Percentiles rank a stretch among this genome's conserved stretches.
Conservation (phyloP, 345 rosid species). For the Physaria fendleri region DNA sequence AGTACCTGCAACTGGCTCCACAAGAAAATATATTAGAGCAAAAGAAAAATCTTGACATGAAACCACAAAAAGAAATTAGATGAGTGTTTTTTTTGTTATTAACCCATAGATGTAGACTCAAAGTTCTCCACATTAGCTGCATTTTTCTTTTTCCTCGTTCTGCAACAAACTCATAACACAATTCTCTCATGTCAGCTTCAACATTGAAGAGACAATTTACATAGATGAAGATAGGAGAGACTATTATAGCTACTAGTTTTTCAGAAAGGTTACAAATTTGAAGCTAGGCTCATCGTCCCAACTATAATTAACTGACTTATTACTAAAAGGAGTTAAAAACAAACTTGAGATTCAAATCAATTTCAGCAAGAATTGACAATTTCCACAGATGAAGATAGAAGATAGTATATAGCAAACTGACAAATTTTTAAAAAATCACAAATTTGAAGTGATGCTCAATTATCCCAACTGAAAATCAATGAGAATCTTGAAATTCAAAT, state of each 20-base stretch:
- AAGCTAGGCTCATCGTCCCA: neutral
- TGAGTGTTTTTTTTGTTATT: neutral
- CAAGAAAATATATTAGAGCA: neutral
- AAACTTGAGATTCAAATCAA: neutral
- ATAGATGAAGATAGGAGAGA: slow-evolving; percentile 6
- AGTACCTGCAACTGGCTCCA: slow-evolving; percentile 59
- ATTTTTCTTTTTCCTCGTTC: slow-evolving; percentile 89
- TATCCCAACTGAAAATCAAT: neutral
- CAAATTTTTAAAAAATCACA: neutral
- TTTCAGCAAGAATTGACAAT: neutral
- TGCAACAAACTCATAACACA: slow-evolving; percentile 27
- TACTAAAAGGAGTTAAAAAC: neutral
- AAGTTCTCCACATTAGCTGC: slow-evolving; percentile 66
- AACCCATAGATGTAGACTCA: slow-evolving; percentile 71
- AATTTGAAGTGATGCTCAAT: neutral
- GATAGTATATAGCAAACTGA: neutral
- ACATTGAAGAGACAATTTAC: neutral
- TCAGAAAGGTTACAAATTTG: neutral
- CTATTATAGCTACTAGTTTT: neutral
- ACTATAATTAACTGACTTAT: neutral
- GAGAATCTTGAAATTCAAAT: neutral
- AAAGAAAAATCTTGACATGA: neutral
- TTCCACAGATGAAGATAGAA: slow-evolving; percentile 2
- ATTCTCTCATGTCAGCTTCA: neutral
- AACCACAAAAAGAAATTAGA: neutral